These are phyloP conservation scores for Aspergillus spinulosporus DNA, from an alignment of 2,329 filamentous ascomycete genomes.

Conservation along the genomic window DNA sequence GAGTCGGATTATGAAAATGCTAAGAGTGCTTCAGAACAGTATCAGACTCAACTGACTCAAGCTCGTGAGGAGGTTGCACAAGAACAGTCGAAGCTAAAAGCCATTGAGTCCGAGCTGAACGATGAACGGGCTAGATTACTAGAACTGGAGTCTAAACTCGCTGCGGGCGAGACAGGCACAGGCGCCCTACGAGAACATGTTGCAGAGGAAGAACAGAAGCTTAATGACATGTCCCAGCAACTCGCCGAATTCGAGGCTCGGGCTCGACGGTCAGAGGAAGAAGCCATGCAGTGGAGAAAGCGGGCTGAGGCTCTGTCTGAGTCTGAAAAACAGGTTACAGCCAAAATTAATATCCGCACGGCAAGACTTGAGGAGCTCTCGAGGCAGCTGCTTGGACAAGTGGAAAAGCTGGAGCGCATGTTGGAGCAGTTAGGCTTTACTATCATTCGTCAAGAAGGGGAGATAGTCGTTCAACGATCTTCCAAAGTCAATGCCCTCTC, in stretches of 20 bases:
- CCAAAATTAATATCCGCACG: conserved; percentile 68
- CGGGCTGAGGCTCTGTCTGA: conserved; percentile 46
- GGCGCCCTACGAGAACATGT: conserved; percentile 73
- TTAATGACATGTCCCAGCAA: conserved; percentile 66
- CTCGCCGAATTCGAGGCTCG: conserved; percentile 75
- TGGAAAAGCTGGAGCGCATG: conserved; percentile 77
- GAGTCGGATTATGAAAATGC: conserved; percentile 58
- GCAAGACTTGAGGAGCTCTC: conserved; percentile 78
- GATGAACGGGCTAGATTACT: conserved; percentile 70
- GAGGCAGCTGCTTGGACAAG: conserved; percentile 77
- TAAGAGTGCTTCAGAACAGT: conserved; percentile 54
- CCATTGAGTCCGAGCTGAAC: conserved; percentile 54
- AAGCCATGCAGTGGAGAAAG: conserved; percentile 67
- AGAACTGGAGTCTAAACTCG: conserved; percentile 68
- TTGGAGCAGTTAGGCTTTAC: conserved; percentile 85
- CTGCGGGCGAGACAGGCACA: conserved; percentile 80
- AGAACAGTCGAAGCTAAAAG: conserved; percentile 49
- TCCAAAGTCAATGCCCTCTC: conserved; percentile 53
- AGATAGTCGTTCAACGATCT: conserved; percentile 73
- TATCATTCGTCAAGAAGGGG: conserved; percentile 69
- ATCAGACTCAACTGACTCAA: conserved; percentile 55
- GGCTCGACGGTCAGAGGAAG: conserved; percentile 72
- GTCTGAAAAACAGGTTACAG: conserved; percentile 39
- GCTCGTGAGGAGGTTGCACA: conserved; percentile 56
- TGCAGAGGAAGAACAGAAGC: conserved; percentile 72